These are phyloP conservation scores for Dionaea muscipula DNA, from an alignment of 179 eudicot genomes.

Conservation along the genomic window DNA sequence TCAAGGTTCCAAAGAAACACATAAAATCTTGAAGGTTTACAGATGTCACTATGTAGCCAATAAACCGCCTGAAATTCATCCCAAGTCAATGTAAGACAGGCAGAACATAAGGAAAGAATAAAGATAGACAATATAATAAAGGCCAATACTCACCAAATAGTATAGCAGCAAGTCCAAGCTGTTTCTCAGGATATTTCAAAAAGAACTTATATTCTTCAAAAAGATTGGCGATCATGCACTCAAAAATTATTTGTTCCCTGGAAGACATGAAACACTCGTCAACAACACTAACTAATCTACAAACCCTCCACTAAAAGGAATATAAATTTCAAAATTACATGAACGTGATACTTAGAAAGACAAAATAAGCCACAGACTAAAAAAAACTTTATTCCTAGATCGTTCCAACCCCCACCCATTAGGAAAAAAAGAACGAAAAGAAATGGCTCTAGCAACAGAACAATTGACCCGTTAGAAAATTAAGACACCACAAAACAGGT, in stretches of 20 bases:
- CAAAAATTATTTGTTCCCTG: constrained; percentile 81
- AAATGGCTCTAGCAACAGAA: no score
- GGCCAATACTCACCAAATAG: constrained; percentile 52
- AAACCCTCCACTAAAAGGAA: background rate
- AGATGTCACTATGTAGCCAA: background rate
- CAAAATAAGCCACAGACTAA: no score
- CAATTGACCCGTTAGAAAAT: no score
- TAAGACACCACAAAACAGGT: no score
- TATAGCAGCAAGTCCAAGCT: constrained; percentile 78
- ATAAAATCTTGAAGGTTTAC: background rate
- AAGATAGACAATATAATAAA: background rate
- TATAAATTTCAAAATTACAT: no score
- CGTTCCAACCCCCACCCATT: no score
- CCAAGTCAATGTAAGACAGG: no score
- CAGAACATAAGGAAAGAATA: background rate
- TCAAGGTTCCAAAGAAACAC: no score
- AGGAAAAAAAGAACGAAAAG: no score
- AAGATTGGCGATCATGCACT: constrained; percentile 82
- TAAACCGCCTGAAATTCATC: no score
- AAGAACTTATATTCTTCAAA: constrained; percentile 92
- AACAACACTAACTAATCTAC: constrained; percentile 1
- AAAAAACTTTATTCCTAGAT: no score
- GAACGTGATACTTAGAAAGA: no score
- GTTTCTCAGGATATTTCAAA: constrained; percentile 79
- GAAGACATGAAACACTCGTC: constrained; percentile 10